Conservation (phyloP, 2,329 filamentous ascomycete species). For the Chaetomiaceae sp. region DNA sequence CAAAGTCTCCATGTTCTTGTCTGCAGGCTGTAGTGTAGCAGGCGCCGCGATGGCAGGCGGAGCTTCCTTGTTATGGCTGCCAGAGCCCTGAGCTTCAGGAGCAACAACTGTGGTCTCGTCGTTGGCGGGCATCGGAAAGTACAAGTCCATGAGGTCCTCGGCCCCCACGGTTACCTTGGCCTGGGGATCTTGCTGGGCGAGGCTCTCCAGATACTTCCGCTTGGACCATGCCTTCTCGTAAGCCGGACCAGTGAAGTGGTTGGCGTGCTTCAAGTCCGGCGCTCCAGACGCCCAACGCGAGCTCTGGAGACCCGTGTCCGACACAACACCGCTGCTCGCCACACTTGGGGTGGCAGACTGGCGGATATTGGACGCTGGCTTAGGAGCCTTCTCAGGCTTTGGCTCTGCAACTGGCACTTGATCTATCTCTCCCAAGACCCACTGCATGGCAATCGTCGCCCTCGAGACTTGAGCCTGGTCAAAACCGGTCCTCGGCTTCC, state of each 20-base stretch:
- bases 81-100: not conserved
- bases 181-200: slow-evolving; percentile 13
- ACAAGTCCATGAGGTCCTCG: slow-evolving; percentile 11
- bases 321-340: not conserved
- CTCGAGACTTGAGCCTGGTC: not conserved
- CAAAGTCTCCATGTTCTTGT: not conserved
- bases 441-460: slow-evolving; percentile 8
- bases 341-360: not conserved
- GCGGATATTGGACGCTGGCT: not conserved
- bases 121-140: not conserved
- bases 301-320: slow-evolving; percentile 8
- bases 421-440: slow-evolving; percentile 8
- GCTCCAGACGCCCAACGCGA: slow-evolving; percentile 16
- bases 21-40: too few species aligned
- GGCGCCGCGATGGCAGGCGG: too few species aligned
- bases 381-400: not conserved
- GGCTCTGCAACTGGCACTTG: not conserved
- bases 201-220: slow-evolving; percentile 10
- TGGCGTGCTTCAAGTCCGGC: not conserved
- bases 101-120: not conserved
- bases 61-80: not conserved
- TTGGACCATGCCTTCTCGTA: slow-evolving; percentile 16
- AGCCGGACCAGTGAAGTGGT: slow-evolving; percentile 15
- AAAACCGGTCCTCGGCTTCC: not conserved
- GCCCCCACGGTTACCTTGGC: not conserved